Percentiles rank a stretch among this genome's conserved stretches.
These are phyloP conservation scores for Phytopythium montanum DNA, from an alignment of 352 stramenopile species.

Conservation along the genomic window DNA sequence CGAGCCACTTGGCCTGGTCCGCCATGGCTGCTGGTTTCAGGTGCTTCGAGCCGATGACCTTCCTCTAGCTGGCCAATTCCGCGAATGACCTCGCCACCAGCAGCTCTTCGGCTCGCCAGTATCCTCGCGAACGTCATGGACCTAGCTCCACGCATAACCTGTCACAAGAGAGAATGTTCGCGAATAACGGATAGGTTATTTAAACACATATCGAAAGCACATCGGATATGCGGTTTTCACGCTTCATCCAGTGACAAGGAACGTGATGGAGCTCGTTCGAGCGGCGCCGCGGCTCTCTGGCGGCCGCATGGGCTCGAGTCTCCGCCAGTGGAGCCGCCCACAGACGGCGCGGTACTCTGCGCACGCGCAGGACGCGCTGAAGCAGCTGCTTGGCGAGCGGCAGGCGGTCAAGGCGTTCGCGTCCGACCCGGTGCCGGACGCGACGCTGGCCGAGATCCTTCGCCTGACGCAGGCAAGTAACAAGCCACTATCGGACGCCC, in stretches of 20 bases:
- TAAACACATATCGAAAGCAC: no score
- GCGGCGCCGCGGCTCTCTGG: not conserved
- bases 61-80: not conserved
- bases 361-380: not conserved
- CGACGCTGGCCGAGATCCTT: constrained; percentile 52
- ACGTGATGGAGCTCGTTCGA: not conserved
- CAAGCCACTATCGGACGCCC: not conserved
- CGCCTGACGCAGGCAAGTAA: constrained; percentile 45
- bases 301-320: not conserved
- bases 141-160: not conserved
- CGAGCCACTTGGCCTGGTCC: constrained; percentile 86
- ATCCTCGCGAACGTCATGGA: not conserved
- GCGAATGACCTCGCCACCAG: not conserved
- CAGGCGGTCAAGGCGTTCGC: constrained; percentile 32
- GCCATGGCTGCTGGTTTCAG: constrained; percentile 7
- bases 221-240: no score
- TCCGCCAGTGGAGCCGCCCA: not conserved
- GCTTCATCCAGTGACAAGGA: not conserved
- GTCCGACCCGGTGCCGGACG: constrained; percentile 35
- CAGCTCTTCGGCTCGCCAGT: not conserved
- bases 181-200: no score
- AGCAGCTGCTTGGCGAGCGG: constrained; percentile 14
- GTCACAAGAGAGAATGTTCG: constrained; percentile 4
- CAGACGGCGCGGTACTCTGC: not conserved
- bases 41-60: not conserved